A percentile compares a stretch with the other conserved stretches of the same genome.
These are phyloP conservation scores for Capsicum rhomboideum DNA, from an alignment of 257 asterid species.

Conservation along the genomic window DNA sequence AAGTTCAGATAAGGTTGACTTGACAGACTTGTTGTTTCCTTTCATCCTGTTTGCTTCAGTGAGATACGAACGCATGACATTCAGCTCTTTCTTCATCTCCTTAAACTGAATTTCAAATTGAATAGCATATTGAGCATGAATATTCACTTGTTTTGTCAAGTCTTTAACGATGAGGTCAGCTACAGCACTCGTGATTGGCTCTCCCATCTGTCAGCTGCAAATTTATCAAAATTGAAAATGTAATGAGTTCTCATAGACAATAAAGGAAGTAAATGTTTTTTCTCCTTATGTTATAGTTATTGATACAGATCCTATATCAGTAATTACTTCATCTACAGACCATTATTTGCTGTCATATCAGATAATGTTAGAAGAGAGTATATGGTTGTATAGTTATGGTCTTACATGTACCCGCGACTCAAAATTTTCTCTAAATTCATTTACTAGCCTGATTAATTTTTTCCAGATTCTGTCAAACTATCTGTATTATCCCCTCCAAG, in stretches of 20 bases:
- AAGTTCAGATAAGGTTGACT: conserved; percentile 1
- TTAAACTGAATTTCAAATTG: conserved; percentile 7
- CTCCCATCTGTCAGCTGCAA: neutral
- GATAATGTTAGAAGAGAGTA: neutral
- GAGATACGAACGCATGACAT: conserved; percentile 11
- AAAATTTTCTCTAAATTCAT: neutral
- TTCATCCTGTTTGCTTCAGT: conserved; percentile 10
- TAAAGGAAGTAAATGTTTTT: neutral
- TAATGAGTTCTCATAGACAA: neutral
- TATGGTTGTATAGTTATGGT: neutral
- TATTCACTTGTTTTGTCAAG: neutral
- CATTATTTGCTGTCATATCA: neutral
- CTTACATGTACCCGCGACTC: neutral
- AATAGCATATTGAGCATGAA: conserved; percentile 7
- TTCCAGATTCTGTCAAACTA: neutral
- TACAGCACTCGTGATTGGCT: neutral
- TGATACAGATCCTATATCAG: neutral
- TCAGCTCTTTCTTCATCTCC: conserved; percentile 8
- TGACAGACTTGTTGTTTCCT: neutral
- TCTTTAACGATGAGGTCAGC: neutral
- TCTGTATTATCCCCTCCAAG: neutral
- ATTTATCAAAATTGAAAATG: neutral
- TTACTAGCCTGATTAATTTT: neutral
- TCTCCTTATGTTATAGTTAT: too few relatives aligned
- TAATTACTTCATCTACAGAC: too few relatives aligned